Evolutionary conservation across 768 basidiomycete genomes (phyloP), one percentile per base, ranked within the genome.

Genomic region (Coprinopsis strossmayeri): DNA sequence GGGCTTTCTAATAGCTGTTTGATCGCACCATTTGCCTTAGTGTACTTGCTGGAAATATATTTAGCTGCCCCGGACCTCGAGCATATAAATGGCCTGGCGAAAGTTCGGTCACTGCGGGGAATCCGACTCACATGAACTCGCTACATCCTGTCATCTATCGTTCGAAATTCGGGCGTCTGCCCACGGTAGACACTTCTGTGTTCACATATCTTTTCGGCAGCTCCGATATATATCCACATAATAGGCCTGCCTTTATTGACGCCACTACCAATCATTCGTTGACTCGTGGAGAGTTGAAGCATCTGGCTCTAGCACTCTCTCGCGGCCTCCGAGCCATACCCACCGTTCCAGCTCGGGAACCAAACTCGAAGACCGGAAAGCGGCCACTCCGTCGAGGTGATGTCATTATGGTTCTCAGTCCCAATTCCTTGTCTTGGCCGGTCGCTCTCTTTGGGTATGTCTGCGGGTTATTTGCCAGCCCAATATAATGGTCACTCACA

Each of bases 71-170:
- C n/a, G n/a, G n/a, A n/a, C n/a, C n/a, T n/a, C n/a, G n/a, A n/a
- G n/a, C n/a, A n/a, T n/a, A n/a, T n/a, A n/a, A n/a, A n/a, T n/a
- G n/a, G n/a, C n/a, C n/a, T n/a, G n/a, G n/a, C n/a, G n/a, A n/a
- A n/a, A n/a, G n/a, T n/a, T n/a, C n/a, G n/a, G n/a, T n/a, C n/a
- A n/a, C n/a, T n/a, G n/a, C n/a, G n/a, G n/a, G n/a, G n/a, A n/a
- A n/a, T n/a, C n/a, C n/a, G n/a, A n/a, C n/a, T n/a, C n/a, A n/a
- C n/a, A n/a, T n/a, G n/a, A n/a, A n/a, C n/a, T n/a, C n/a, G n/a
- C n/a, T n/a, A n/a, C n/a, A n/a, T n/a, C 60, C 61, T 2, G 49
- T 47, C 35, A 53, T 61, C 45, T 63, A 61, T 37, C 46, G 39
- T 7, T 61, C 62, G 2, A 27, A 27, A 3, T 2, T 53, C 13